Evolutionary conservation across 108 stramenopile species (phyloP).

Genomic region (Craspedostauros australis): DNA sequence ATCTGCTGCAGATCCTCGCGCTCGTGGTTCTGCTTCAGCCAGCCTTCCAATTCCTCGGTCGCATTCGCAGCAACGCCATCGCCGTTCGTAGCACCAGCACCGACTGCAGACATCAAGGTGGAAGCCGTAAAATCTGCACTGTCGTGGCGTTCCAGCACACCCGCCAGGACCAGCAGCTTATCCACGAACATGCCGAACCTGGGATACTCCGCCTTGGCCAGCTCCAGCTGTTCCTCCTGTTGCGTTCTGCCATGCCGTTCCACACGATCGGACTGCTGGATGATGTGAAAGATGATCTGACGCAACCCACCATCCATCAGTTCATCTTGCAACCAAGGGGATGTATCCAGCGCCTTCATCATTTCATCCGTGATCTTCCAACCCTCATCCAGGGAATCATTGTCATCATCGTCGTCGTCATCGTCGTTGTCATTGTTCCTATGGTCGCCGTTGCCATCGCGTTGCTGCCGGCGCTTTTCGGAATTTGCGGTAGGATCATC

Average conservation of each 20-base stretch:
- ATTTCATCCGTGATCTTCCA: constrained; percentile 72
- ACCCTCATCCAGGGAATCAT: constrained; percentile 53
- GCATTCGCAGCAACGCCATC: too few species aligned
- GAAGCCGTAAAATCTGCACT: too few species aligned
- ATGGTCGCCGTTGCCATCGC: constrained; percentile 2
- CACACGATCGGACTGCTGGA: constrained; percentile 5
- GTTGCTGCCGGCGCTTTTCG: constrained; percentile 1
- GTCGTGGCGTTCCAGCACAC: constrained; percentile 46
- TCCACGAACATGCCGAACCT: constrained; percentile 62
- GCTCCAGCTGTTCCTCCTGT: constrained; percentile 18
- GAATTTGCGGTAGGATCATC: not conserved
- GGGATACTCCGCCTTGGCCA: constrained; percentile 33
- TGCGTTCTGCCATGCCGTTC: constrained; percentile 1
- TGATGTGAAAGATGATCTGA: constrained; percentile 43
- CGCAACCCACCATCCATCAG: constrained; percentile 62
- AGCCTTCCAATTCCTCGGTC: too few species aligned
- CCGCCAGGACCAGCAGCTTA: constrained; percentile 52
- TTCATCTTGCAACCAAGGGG: constrained; percentile 61
- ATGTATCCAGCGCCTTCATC: constrained; percentile 44
- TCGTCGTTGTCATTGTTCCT: not conserved
- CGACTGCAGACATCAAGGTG: too few species aligned
- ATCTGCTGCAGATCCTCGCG: too few species aligned
- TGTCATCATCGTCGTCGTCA: constrained; percentile 33
- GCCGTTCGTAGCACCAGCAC: too few species aligned
- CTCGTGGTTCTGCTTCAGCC: too few species aligned